Evolutionary conservation across 257 asterid species (phyloP).

Genomic region (Solanum clarkiae): DNA sequence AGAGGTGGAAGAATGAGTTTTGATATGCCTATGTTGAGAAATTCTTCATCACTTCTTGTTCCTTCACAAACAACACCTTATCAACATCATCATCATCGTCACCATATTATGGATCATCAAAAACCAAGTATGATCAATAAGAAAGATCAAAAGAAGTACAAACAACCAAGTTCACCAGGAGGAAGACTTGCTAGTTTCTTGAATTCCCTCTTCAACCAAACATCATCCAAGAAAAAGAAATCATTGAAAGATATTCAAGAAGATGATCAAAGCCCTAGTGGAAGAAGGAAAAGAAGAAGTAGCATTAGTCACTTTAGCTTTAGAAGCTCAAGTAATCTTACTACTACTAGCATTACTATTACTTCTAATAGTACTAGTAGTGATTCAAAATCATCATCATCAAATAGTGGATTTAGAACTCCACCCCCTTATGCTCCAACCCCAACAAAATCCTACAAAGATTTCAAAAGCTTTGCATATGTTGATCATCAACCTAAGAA

Average conservation of each 20-base stretch:
- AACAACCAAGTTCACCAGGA: slow-evolving; percentile 88
- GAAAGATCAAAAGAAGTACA: slow-evolving; percentile 32
- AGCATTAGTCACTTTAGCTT: slow-evolving; percentile 57
- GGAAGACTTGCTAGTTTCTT: slow-evolving; percentile 60
- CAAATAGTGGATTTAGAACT: slow-evolving; percentile 33
- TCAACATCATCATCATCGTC: not conserved
- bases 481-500: slow-evolving; percentile 1
- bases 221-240: slow-evolving; percentile 47
- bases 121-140: slow-evolving; percentile 1
- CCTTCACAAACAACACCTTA: slow-evolving; percentile 2
- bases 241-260: slow-evolving; percentile 11
- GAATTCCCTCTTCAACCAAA: slow-evolving; percentile 59
- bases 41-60: slow-evolving; percentile 7
- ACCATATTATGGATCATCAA: slow-evolving; percentile 2
- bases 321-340: not conserved
- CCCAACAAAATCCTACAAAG: slow-evolving; percentile 36
- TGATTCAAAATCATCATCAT: slow-evolving; percentile 20
- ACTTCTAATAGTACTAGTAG: not conserved
- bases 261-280: slow-evolving; percentile 37
- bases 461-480: slow-evolving; percentile 3
- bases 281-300: slow-evolving; percentile 61
- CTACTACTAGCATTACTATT: not conserved
- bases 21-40: slow-evolving; percentile 31
- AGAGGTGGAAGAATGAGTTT: slow-evolving; percentile 46
- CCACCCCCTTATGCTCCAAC: slow-evolving; percentile 32